These are phyloP conservation scores for Diddensiella santjacobensis DNA, from an alignment of 805 yeast species.

Conservation along the genomic window DNA sequence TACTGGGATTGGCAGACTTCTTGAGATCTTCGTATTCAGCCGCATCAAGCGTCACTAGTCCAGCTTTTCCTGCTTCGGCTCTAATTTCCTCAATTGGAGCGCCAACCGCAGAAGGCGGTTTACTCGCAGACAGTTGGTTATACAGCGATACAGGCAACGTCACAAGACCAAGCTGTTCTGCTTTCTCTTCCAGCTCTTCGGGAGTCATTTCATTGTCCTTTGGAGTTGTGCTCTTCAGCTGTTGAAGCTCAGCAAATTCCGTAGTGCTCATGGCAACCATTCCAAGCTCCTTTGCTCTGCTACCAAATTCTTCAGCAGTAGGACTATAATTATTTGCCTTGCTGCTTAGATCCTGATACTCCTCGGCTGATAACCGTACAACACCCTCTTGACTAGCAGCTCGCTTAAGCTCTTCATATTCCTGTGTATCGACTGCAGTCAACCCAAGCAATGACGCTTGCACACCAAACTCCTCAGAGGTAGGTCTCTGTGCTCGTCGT, in stretches of 20 bases:
- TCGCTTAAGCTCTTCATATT: slow-evolving; percentile 14
- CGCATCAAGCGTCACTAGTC: slow-evolving; percentile 12
- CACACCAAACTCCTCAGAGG: slow-evolving; percentile 15
- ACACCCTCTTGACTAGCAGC: slow-evolving; percentile 14
- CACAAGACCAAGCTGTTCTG: slow-evolving; percentile 22
- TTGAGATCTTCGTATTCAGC: slow-evolving; percentile 14
- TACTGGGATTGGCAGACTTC: neutral
- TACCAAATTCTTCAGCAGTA: slow-evolving; percentile 9
- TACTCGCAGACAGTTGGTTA: slow-evolving; percentile 11
- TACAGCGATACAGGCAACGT: slow-evolving; percentile 17
- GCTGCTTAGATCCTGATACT: slow-evolving; percentile 2
- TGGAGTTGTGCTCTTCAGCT: slow-evolving; percentile 1
- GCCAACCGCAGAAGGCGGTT: slow-evolving; percentile 2
- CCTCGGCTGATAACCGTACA: slow-evolving; percentile 3
- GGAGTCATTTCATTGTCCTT: neutral
- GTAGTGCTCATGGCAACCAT: slow-evolving; percentile 29
- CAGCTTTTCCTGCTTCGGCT: slow-evolving; percentile 23
- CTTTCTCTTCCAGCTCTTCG: slow-evolving; percentile 13
- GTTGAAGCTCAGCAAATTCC: slow-evolving; percentile 21
- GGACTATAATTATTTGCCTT: slow-evolving; percentile 3
- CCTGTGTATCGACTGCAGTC: slow-evolving; percentile 25
- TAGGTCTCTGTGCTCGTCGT: slow-evolving; percentile 1
- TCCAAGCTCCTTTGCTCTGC: slow-evolving; percentile 25
- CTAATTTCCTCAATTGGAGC: slow-evolving; percentile 18
- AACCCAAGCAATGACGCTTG: slow-evolving; percentile 27